These are phyloP conservation scores for Clarireedia monteithiana DNA, from an alignment of 2,329 filamentous ascomycete species.

Conservation along the genomic window DNA sequence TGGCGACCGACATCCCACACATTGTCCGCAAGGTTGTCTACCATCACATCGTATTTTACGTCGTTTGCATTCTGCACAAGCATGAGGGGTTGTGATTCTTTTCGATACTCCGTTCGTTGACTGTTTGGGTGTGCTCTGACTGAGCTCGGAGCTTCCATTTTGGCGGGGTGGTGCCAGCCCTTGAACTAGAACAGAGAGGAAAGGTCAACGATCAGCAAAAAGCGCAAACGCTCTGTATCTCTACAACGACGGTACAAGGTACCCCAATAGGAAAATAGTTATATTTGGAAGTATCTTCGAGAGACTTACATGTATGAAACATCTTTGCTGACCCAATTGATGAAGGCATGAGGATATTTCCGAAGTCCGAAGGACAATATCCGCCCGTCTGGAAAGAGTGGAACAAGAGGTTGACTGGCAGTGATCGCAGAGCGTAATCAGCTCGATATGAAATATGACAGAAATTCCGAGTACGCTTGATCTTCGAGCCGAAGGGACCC, in stretches of 20 bases:
- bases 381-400: background rate
- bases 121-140: slow-evolving; percentile 24
- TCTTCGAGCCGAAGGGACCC: background rate
- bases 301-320: slow-evolving; percentile 30
- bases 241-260: slow-evolving; percentile 1
- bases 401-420: background rate
- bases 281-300: background rate
- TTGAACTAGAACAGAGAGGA: slow-evolving; percentile 21
- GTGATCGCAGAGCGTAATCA: slow-evolving; percentile 5
- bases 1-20: slow-evolving; percentile 71
- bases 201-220: slow-evolving; percentile 7
- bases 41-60: slow-evolving; percentile 82
- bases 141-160: slow-evolving; percentile 17
- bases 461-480: slow-evolving; percentile 1
- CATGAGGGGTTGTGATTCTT: slow-evolving; percentile 51
- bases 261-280: too few relatives aligned
- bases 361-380: slow-evolving; percentile 3
- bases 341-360: slow-evolving; percentile 22
- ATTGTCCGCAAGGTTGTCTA: slow-evolving; percentile 73
- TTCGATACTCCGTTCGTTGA: slow-evolving; percentile 35
- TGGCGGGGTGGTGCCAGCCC: slow-evolving; percentile 25
- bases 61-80: slow-evolving; percentile 70
- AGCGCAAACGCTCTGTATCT: background rate
- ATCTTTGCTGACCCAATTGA: slow-evolving; percentile 25
- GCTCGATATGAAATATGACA: slow-evolving; percentile 7